A percentile compares a stretch with the other conserved stretches of the same genome.
Evolutionary conservation across 768 basidiomycete genomes (phyloP).

Genomic region (Daedaleopsis nitida): DNA sequence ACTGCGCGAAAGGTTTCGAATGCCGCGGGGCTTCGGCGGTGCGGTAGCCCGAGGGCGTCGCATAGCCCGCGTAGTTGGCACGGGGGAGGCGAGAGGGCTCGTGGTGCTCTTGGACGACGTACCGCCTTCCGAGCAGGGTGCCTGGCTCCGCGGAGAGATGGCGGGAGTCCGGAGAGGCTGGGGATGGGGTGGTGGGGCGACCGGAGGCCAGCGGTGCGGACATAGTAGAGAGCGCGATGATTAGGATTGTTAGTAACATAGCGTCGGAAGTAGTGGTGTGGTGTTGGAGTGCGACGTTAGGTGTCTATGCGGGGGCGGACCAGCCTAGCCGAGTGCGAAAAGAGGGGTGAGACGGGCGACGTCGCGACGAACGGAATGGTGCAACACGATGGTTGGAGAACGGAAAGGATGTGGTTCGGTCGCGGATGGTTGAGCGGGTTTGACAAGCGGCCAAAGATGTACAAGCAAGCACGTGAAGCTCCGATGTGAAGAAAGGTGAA

Average conservation of each 20-base stretch:
- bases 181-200: neutral
- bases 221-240: conserved; percentile 7
- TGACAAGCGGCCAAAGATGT: conserved; percentile 16
- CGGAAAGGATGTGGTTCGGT: neutral
- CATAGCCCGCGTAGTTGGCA: neutral
- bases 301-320: conserved; percentile 10
- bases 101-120: conserved; percentile 19
- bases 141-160: conserved; percentile 17
- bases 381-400: neutral
- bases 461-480: conserved; percentile 15
- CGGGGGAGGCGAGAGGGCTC: neutral
- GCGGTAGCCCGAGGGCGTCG: neutral
- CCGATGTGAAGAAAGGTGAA: neutral
- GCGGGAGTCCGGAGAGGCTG: neutral
- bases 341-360: neutral
- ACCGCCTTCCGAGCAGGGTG: conserved; percentile 27
- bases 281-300: neutral
- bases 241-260: conserved; percentile 18
- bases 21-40: neutral
- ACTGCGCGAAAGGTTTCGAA: conserved; percentile 19
- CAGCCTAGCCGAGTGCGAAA: conserved; percentile 5
- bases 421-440: conserved; percentile 10
- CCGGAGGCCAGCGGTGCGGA: conserved; percentile 5
- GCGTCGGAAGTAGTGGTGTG: neutral
- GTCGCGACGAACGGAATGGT: neutral